Base-by-base conservation (phyloP, 108 stramenopile genomes). In the Halocafeteria seosinensis region DNA sequence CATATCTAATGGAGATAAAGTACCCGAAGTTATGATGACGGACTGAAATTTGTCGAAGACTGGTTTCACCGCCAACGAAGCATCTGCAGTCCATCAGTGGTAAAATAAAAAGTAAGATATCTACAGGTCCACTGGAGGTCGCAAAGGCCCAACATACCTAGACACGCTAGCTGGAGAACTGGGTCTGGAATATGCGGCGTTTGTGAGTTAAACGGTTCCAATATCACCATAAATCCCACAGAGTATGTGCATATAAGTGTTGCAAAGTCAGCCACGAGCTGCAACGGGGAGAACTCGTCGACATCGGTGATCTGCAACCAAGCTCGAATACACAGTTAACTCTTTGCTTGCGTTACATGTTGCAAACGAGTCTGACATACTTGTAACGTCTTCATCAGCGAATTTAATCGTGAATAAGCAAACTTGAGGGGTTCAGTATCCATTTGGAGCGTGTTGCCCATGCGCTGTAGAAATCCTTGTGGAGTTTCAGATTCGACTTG, bases 171-270 rank as follows among this genome's bases (percentile, higher is more conserved):
- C 78, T 34, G 83, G 85, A 72, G 87, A 13, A 52, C 38, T 3
- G 69, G 51, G 36, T 63, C 42, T 17, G 38, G 30, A 37, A 70
- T 29, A 35, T 63, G 47, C 0, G 62, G 50, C 35, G 69, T 50
- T 28, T 37, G 30, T 28, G 34, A 27, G 62, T 55, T 17, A 37
- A 26, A 87, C 0, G 93, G 96, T 62, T 98, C 97, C 78, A 93
- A 84, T 32, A 98, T 89, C 42, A 98, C 81, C 23, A 94, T 89
- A 74, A 95, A 98, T 34, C 97, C 97, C 62, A 94, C 93, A 17
- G 80, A 76, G 75, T 98, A 95, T 24, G 93, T 94, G 12, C 89
- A 80, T 26, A 98, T 75, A 12, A 95, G 69, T 12, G 90, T 91
- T 1, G 89, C 86, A 68, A 98, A 95, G 61, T 98, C 90, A 0